Conservation (phyloP, 2,329 filamentous ascomycete genomes). For the Alternaria gansuensis region DNA sequence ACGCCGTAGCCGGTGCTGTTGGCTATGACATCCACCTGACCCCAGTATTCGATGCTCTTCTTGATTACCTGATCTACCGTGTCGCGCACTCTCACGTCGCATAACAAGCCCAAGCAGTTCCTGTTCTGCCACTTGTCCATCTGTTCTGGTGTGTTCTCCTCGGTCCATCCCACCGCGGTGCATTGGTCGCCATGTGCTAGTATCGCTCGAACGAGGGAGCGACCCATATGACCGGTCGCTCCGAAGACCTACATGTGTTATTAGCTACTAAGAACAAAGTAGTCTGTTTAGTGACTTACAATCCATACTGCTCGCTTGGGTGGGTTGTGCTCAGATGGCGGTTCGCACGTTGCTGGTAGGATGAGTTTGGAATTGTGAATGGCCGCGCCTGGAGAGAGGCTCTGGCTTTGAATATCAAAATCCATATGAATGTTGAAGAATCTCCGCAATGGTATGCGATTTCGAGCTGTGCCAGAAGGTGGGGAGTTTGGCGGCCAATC, state of each 20-base stretch:
- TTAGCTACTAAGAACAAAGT: background rate
- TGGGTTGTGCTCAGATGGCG: constrained; percentile 74
- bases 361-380: constrained; percentile 58
- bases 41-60: constrained; percentile 76
- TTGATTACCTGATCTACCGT: constrained; percentile 79
- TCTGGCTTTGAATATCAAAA: constrained; percentile 48
- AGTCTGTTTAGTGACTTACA: constrained; percentile 60
- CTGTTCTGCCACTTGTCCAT: constrained; percentile 73
- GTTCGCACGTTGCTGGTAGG: constrained; percentile 86
- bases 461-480: constrained; percentile 31
- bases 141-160: constrained; percentile 75
- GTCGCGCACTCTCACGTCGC: constrained; percentile 84
- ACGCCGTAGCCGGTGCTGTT: constrained; percentile 95
- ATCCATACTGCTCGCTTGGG: constrained; percentile 86
- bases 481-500: constrained; percentile 44
- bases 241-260: constrained; percentile 74
- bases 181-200: constrained; percentile 84
- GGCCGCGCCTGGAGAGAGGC: constrained; percentile 50
- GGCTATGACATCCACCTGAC: constrained; percentile 84
- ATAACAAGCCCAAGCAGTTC: constrained; percentile 81
- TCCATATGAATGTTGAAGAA: constrained; percentile 40
- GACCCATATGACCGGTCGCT: constrained; percentile 95
- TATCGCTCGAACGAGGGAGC: constrained; percentile 84
- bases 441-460: constrained; percentile 20
- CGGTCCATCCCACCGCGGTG: constrained; percentile 82